phyloP scores from a whole-genome alignment of 73 alveolate species.

The Stentor coeruleus region DNA sequence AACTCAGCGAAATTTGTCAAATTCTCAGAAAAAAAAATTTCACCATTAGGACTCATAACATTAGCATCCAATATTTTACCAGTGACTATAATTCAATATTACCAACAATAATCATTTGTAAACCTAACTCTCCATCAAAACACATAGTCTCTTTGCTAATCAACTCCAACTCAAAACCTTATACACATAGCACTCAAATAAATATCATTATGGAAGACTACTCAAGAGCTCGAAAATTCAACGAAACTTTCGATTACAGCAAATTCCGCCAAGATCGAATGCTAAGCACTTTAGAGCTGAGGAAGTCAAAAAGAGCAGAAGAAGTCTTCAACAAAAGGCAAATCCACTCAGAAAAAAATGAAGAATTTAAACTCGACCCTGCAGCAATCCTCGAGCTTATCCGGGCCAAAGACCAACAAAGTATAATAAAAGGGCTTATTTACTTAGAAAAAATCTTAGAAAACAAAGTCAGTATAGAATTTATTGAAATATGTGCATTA shows the following conservation, averaged over 20 bases:
- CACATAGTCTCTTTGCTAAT: neutral
- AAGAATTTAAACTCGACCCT: neutral
- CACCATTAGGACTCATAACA: neutral
- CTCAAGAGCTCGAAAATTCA: neutral
- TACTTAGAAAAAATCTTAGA: neutral
- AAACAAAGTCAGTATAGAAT: neutral
- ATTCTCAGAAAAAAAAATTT: neutral
- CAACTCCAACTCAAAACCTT: neutral
- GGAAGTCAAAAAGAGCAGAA: neutral
- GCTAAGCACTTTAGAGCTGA: neutral
- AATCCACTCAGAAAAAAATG: neutral
- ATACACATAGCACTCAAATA: neutral
- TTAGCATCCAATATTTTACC: neutral
- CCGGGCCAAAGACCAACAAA: neutral
- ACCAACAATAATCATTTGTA: neutral
- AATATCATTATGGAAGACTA: too few species aligned
- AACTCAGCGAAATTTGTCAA: conserved; percentile 10
- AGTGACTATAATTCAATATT: neutral
- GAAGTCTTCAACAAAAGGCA: neutral
- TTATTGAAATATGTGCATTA: neutral
- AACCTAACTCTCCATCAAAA: neutral
- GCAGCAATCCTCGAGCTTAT: neutral
- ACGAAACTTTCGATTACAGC: neutral
- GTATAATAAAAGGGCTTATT: neutral
- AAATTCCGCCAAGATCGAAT: neutral